Evolutionary conservation across 1,139 yeast genomes (phyloP).

Genomic region (Diutina sp.): DNA sequence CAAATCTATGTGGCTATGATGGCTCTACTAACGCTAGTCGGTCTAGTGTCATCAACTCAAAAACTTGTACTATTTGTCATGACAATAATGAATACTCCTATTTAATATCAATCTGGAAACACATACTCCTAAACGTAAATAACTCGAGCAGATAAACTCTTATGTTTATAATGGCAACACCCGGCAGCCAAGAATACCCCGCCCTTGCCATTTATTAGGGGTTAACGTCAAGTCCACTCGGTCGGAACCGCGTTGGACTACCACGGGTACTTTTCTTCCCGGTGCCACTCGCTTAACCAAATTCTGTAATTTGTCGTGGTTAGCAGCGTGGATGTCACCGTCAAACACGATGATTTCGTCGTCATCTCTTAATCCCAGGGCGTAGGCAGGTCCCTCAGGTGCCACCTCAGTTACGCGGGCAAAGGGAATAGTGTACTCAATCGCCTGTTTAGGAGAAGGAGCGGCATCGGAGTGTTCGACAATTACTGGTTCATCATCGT

Average conservation of each 20-base stretch:
- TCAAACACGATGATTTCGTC: constrained; percentile 47
- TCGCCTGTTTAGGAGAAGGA: not conserved
- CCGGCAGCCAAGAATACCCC: constrained; percentile 62
- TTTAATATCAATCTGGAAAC: constrained; percentile 15
- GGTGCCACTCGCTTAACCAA: constrained; percentile 25
- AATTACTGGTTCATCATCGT: not conserved
- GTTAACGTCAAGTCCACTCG: constrained; percentile 18
- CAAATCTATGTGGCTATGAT: too few species aligned
- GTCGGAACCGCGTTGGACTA: constrained; percentile 19
- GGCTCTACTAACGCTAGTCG: not conserved
- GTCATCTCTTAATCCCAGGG: constrained; percentile 25
- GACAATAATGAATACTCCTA: not conserved
- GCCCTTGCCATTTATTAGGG: constrained; percentile 60
- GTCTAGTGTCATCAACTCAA: not conserved
- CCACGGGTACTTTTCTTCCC: constrained; percentile 18
- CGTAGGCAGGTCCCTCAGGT: constrained; percentile 32
- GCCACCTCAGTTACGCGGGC: constrained; percentile 40
- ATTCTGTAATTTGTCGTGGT: constrained; percentile 22
- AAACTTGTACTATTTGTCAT: not conserved
- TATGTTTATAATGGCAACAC: not conserved
- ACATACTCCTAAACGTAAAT: constrained; percentile 14
- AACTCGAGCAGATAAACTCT: not conserved
- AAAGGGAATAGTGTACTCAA: constrained; percentile 28
- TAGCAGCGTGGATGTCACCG: constrained; percentile 33
- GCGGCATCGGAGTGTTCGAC: not conserved